A percentile compares a stretch with the other conserved stretches of the same genome.
Conservation (phyloP, 306 rosid genomes). For the Purshia tridentata region DNA sequence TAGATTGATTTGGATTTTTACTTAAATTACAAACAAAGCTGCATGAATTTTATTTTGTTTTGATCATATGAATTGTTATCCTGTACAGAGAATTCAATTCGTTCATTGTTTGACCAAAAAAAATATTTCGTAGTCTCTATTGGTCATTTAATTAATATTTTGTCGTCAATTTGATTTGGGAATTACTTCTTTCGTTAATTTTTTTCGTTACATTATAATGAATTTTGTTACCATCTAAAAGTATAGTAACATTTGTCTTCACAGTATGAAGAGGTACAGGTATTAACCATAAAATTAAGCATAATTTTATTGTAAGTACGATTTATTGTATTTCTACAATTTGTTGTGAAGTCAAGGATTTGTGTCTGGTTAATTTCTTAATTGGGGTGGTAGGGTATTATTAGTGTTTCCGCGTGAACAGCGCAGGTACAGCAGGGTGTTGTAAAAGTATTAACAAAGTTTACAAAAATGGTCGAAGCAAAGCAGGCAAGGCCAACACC, state of each 20-base stretch:
- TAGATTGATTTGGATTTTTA: constrained; percentile 4
- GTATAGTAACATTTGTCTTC: too few species aligned
- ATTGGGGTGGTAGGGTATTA: constrained; percentile 9
- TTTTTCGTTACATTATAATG: not conserved
- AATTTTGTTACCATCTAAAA: too few species aligned
- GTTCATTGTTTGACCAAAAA: too few species aligned
- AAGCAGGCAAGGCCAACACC: too few species aligned
- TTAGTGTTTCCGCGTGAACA: constrained; percentile 43
- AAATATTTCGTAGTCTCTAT: not conserved
- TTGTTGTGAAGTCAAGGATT: too few species aligned
- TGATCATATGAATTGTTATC: not conserved
- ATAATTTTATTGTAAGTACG: too few species aligned
- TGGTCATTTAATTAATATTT: not conserved
- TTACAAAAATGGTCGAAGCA: too few species aligned
- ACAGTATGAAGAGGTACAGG: too few species aligned
- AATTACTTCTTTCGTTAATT: not conserved
- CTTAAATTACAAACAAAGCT: constrained; percentile 2
- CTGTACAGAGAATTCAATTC: constrained; percentile 17
- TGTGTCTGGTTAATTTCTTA: not conserved
- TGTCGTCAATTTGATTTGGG: not conserved
- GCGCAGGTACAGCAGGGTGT: constrained; percentile 32
- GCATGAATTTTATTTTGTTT: not conserved
- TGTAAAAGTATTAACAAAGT: too few species aligned
- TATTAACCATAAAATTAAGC: too few species aligned
- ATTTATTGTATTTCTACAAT: too few species aligned